These are phyloP conservation scores for Lentithecium fluviatile DNA, from an alignment of 495 filamentous ascomycete species.

Conservation along the genomic window DNA sequence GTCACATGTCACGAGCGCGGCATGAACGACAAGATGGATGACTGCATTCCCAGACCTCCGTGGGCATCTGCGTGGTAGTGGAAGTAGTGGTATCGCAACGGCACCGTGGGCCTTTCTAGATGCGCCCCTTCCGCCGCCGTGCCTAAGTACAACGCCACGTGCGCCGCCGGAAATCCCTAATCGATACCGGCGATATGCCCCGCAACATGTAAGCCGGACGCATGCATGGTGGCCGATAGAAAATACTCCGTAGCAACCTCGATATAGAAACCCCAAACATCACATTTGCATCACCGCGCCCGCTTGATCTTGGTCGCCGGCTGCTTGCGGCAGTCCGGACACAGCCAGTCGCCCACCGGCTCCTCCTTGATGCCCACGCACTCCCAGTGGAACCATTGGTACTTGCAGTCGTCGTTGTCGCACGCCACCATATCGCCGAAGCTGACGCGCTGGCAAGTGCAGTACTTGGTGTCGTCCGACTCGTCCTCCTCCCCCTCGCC, in stretches of 20 bases:
- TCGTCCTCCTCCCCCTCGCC: constrained; percentile 76
- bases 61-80: too few species aligned
- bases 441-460: constrained; percentile 86
- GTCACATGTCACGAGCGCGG: too few species aligned
- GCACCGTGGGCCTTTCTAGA: too few species aligned
- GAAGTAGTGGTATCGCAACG: too few species aligned
- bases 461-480: constrained; percentile 87
- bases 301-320: constrained; percentile 39
- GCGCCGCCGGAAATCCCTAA: background rate
- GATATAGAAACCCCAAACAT: too few species aligned
- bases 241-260: too few species aligned
- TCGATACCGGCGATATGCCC: background rate
- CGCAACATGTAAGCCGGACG: background rate
- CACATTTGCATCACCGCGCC: constrained; percentile 20
- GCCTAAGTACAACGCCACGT: constrained; percentile 7
- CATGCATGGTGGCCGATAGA: background rate
- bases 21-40: too few species aligned
- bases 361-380: constrained; percentile 89
- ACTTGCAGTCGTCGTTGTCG: constrained; percentile 87
- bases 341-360: constrained; percentile 90
- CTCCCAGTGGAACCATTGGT: constrained; percentile 98
- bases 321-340: constrained; percentile 69
- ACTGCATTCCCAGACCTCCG: too few species aligned
- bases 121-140: constrained; percentile 11
- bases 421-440: constrained; percentile 98